phyloP scores from a whole-genome alignment of 2,329 filamentous ascomycete species.

The Ophiostoma novo-ulmi region DNA sequence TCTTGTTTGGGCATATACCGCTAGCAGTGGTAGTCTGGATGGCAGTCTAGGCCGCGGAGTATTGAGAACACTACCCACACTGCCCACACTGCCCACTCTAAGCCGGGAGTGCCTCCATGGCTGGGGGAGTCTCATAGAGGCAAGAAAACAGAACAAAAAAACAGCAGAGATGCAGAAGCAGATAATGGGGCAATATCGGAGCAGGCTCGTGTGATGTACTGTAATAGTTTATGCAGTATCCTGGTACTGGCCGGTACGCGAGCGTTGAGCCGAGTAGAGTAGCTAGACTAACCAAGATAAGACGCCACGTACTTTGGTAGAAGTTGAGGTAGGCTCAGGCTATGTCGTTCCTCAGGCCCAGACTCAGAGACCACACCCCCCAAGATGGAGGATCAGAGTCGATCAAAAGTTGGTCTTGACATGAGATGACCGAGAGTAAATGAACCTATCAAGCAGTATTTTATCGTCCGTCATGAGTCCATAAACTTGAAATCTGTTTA shows the following conservation, averaged over 20 bases:
- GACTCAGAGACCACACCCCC: neutral
- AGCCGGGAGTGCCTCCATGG: constrained; percentile 9
- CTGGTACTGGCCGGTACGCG: neutral
- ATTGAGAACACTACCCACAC: neutral
- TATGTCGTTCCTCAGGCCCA: neutral
- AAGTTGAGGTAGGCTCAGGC: neutral
- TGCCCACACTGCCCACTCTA: neutral
- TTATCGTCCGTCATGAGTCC: neutral
- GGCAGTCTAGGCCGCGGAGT: neutral
- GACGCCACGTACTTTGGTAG: neutral
- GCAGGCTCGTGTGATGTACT: constrained; percentile 14
- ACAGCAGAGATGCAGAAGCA: neutral
- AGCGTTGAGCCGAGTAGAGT: neutral
- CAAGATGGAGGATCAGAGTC: neutral
- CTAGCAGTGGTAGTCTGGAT: neutral
- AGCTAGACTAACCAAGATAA: neutral
- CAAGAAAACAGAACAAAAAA: neutral
- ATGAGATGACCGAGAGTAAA: neutral
- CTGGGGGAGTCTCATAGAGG: neutral
- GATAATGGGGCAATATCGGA: neutral
- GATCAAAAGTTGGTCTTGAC: neutral
- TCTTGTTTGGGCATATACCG: neutral
- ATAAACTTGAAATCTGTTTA: neutral
- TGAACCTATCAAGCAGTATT: neutral
- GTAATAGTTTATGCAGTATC: neutral